Base-by-base conservation (phyloP, 768 basidiomycete species). In the Rubroboletus satanas region DNA sequence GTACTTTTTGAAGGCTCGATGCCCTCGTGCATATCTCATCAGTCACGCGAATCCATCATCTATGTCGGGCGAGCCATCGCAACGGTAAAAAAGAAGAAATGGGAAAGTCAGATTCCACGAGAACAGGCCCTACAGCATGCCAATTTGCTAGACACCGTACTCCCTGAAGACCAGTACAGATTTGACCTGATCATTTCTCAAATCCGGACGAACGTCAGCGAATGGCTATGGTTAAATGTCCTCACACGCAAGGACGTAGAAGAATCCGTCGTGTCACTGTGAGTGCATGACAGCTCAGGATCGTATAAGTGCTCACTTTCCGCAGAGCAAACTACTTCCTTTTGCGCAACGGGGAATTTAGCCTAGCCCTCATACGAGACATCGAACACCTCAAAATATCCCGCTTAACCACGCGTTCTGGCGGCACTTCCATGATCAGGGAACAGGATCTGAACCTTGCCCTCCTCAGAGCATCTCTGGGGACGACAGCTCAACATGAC, bases 211-310 rank as follows among this genome's bases (percentile, higher is more conserved):
- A 85, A 87, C 54, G 82, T 95, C 48, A 89, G 92, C 66, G 94
- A 97, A 76, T 97, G 93, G 93, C 75, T 97, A 1, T 97, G 93
- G 94, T 70, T 84, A 23, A 92, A 94, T 64, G 87, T 96, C 36
- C 75, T 97, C 49, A 95, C 92, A 2, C 79, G 80, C 63, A 81
- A 83, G 61, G 91, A 93, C 57, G 87, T 95, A 1, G 85, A 88
- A 58, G 87, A 88, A 23, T 87, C 93, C 0, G 83, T 96, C 18
- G 84, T 93, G 61, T 88, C 90, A 12, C 67, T 95, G 93, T 93
- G 70, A 67, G 90, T 73, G 1, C 31, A 32, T 39, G 42, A 45
- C 38, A 52, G 21, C 43, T 37, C 37, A 11, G 35, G 44, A 38
- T 44, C 26, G 23, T 50, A 23, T 51, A 15, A 28, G 45, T 59